Evolutionary conservation across 805 yeast genomes (phyloP), one percentile per base, ranked within the genome.

Genomic region (Yarrowia divulgata): DNA sequence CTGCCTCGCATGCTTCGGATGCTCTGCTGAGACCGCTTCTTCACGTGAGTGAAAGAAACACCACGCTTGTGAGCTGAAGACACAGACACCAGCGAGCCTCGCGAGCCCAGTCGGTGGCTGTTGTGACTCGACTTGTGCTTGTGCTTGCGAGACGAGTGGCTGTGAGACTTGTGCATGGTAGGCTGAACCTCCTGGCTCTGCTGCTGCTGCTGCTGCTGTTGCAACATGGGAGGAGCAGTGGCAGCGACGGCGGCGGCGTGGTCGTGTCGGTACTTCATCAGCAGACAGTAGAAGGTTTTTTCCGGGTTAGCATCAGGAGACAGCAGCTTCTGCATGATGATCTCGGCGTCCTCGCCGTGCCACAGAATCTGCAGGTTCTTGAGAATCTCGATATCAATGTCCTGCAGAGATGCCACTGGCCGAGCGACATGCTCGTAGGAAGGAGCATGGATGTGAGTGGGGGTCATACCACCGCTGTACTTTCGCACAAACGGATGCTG

Each of bases 401-500:
- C 87, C n/a, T 79, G 80, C 48, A 77, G 74, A 12, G 79, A 73
- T 9, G 66, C 42, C 18, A 80, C 76, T 1, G 82, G 83, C 34
- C 73, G 77, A 39, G 77, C 71, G 16, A 78, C 80, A 39, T 57
- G 69, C 69, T 66, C 71, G 71, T 74, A 55, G 69, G 69, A 45
- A 69, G 75, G 62, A 69, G 64, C 55, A 29, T 58, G 69, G 62
- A 60, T 70, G 63, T 42, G 40, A 55, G 48, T 34, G 43, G 68
- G 63, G 9, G 81, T 79, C 40, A 18, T 18, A 3, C 40, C 66
- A 1, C 66, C 66, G 23, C 34, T 29, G 74, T 95, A 92, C 78
- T 92, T 92, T 52, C 82, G 84, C 72, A 95, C 80, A 54, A 95
- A 80, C 2, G 98, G 97, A 79, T 95, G 99, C 34, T 78, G 82